Conservation (phyloP, 371 early-diverging fungal genomes). For the Basidiobolus meristosporus region DNA sequence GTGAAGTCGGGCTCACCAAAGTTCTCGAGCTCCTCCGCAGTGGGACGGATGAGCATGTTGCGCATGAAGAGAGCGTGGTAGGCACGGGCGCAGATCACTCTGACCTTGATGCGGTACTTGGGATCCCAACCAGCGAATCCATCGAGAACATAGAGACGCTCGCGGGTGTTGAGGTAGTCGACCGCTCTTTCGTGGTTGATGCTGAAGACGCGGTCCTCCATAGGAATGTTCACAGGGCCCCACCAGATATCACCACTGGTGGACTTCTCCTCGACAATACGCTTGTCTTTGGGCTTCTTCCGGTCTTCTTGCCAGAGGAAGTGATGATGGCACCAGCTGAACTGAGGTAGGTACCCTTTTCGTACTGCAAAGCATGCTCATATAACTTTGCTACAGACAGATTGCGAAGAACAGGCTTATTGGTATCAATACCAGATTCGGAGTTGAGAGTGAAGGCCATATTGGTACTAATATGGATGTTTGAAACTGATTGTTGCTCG, state of each 20-base stretch:
- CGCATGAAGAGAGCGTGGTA: conserved; percentile 93
- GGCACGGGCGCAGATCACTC: conserved; percentile 86
- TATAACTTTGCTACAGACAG: conserved; percentile 64
- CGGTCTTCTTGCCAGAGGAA: conserved; percentile 78
- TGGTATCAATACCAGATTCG: background rate
- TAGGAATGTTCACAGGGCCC: conserved; percentile 92
- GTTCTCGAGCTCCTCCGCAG: conserved; percentile 64
- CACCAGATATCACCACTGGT: conserved; percentile 84
- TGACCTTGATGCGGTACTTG: conserved; percentile 87
- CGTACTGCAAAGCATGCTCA: conserved; percentile 82
- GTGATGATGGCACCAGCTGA: conserved; percentile 82
- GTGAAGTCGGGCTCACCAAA: conserved; percentile 93
- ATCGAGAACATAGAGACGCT: conserved; percentile 87
- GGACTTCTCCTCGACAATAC: conserved; percentile 78
- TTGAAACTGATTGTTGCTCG: too few relatives aligned
- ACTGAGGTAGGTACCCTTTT: conserved; percentile 77
- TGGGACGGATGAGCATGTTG: conserved; percentile 94
- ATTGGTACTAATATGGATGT: too few relatives aligned
- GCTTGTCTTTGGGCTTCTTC: conserved; percentile 84
- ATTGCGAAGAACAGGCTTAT: conserved; percentile 2
- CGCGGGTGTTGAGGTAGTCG: conserved; percentile 89
- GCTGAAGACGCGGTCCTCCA: conserved; percentile 73
- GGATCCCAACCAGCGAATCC: conserved; percentile 91
- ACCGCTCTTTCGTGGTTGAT: conserved; percentile 89
- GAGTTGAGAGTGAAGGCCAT: too few relatives aligned